Conservation (phyloP, 2,329 filamentous ascomycete genomes). For the Paecilomyces sp. region DNA sequence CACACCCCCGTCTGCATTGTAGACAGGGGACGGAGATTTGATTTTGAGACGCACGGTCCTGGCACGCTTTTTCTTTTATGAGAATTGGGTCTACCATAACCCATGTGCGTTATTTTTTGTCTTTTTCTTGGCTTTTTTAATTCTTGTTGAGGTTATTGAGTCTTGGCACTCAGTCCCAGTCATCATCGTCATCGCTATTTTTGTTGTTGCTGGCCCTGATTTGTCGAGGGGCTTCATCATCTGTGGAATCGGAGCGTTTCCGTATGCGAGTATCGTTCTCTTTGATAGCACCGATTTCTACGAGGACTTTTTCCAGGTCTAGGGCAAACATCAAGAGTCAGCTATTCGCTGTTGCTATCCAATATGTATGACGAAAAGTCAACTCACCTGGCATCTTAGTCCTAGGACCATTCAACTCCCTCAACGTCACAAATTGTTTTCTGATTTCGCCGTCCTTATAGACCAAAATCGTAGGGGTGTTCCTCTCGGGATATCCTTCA, state of each 20-base stretch:
- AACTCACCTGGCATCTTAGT: conserved; percentile 54
- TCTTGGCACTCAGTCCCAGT: conserved; percentile 45
- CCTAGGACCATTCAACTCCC: conserved; percentile 65
- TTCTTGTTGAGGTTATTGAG: not conserved
- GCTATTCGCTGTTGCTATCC: not conserved
- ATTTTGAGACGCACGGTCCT: no score
- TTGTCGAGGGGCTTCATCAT: conserved; percentile 45
- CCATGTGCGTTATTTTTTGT: no score
- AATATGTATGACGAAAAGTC: not conserved
- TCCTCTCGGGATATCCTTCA: conserved; percentile 89
- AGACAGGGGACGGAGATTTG: no score
- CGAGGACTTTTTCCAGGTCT: conserved; percentile 72
- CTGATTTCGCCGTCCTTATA: conserved; percentile 91
- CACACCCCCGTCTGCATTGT: no score
- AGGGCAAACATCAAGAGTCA: not conserved
- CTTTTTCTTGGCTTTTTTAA: not conserved
- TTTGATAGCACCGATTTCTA: conserved; percentile 74
- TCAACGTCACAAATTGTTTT: conserved; percentile 84
- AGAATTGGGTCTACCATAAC: no score
- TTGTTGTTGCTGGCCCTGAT: conserved; percentile 46
- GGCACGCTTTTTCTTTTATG: no score
- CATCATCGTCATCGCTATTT: conserved; percentile 40
- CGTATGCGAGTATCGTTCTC: conserved; percentile 71
- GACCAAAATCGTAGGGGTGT: conserved; percentile 87
- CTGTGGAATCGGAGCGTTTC: conserved; percentile 46